Evolutionary conservation across 2,329 filamentous ascomycete species (phyloP), one percentile per base, ranked within the genome.

Genomic region (Chalaropsis ovoidea): DNA sequence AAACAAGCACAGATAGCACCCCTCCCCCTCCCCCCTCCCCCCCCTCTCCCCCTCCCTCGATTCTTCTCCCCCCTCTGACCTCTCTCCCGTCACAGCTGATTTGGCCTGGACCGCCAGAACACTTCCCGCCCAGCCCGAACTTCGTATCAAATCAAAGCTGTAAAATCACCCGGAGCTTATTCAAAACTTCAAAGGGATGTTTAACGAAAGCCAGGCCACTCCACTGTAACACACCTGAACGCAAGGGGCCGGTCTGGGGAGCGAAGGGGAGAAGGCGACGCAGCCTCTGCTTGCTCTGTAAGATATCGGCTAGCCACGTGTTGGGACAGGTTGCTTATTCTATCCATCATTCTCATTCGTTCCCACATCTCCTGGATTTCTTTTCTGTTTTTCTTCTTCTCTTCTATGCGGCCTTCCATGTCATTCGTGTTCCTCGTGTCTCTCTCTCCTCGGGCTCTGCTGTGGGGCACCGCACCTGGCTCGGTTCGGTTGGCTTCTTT

Each of bases 121-220:
- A 39, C 27, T 58, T 27, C n/a, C 27, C 52, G n/a, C n/a, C 24
- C 17, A 35, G 1, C 52, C 52, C 17, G 17, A 7, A 35, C 27
- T 58, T 35, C 15, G 52, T 58, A 58, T 58, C 15, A 58, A n/a
- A 8, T 22, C 31, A 35, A 17, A 58, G 52, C 24, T 58, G 6
- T 17, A 39, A 39, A 39, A 8, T 39, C 24, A 58, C 13, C 31
- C 17, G 27, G 7, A 31, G 27, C 52, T 19, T 58, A 58, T 31
- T 13, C 27, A 58, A 58, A 58, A 35, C 52, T 19, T n/a, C 52
- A 58, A 58, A 58, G 52, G 52, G 27, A 58, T 58, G 8, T 10
- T 35, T 58, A 39, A 31, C 27, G 27, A 58, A 58, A 35, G 31
- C 52, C 27, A 35, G 31, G 17, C 3, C 13, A 17, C 52, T 10